These are phyloP conservation scores for Pyrus hybrid DNA, from an alignment of 331 rosid species.

Conservation along the genomic window DNA sequence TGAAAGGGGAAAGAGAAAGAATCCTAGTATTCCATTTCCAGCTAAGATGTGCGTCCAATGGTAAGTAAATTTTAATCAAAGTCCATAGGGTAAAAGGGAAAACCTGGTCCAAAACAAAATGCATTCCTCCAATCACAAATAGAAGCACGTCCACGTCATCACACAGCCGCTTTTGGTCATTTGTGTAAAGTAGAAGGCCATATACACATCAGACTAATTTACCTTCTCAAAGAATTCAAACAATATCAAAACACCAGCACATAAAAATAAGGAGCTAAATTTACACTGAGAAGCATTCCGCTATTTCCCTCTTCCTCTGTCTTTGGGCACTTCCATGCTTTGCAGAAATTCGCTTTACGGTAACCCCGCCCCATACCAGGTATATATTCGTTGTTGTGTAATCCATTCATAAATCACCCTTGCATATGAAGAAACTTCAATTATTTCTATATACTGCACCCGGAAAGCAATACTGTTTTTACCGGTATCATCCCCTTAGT, in stretches of 20 bases:
- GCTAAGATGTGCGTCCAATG: neutral
- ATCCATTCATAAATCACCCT: constrained; percentile 24
- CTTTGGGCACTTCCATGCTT: constrained; percentile 10
- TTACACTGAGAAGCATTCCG: constrained; percentile 27
- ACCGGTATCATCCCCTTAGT: constrained; percentile 39
- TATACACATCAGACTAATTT: constrained; percentile 23
- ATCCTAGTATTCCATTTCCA: neutral
- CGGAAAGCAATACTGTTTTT: constrained; percentile 7
- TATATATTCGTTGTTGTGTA: constrained; percentile 24
- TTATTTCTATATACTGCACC: constrained; percentile 37
- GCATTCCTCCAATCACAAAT: constrained; percentile 32
- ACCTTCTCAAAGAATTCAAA: constrained; percentile 48
- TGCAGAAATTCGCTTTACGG: constrained; percentile 18
- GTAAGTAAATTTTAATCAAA: neutral
- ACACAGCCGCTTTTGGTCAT: constrained; percentile 24
- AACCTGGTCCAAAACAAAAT: constrained; percentile 15
- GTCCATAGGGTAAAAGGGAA: neutral
- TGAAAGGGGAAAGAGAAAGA: neutral
- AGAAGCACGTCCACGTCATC: constrained; percentile 23
- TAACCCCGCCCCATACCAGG: constrained; percentile 7
- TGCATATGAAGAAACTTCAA: constrained; percentile 20
- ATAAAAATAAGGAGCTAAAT: constrained; percentile 25
- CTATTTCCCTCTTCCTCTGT: neutral
- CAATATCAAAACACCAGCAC: constrained; percentile 41
- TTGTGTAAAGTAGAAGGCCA: constrained; percentile 24